These are phyloP conservation scores for Fusarium protoensiforme DNA, from an alignment of 2,329 filamentous ascomycete species.

Conservation along the genomic window DNA sequence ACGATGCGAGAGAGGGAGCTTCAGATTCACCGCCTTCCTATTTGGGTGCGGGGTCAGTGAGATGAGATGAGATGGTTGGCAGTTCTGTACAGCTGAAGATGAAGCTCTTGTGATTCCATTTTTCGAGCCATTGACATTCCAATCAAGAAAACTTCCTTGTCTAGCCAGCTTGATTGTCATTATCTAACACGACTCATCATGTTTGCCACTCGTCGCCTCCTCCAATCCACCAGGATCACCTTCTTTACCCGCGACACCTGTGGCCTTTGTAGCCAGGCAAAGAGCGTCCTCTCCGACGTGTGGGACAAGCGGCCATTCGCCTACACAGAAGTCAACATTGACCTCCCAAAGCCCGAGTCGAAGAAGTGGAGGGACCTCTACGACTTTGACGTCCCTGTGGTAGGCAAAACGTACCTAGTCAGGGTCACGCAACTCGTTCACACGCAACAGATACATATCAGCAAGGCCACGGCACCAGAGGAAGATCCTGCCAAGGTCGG, in stretches of 20 bases:
- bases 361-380: slow-evolving; percentile 78
- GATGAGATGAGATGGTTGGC: slow-evolving; percentile 18
- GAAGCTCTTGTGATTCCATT: neutral
- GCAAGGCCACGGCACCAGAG: slow-evolving; percentile 62
- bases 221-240: slow-evolving; percentile 73
- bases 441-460: slow-evolving; percentile 69
- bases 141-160: neutral
- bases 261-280: slow-evolving; percentile 76
- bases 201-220: slow-evolving; percentile 61
- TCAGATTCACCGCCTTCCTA: slow-evolving; percentile 50
- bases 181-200: slow-evolving; percentile 49
- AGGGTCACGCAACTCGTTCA: neutral
- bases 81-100: neutral
- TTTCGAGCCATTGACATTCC: neutral
- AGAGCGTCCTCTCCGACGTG: slow-evolving; percentile 73
- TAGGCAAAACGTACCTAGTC: slow-evolving; percentile 52
- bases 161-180: neutral
- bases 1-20: slow-evolving; percentile 38
- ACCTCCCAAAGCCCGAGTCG: slow-evolving; percentile 72
- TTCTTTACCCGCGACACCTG: slow-evolving; percentile 80
- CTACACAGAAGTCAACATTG: slow-evolving; percentile 77
- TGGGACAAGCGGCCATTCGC: slow-evolving; percentile 74
- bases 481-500: slow-evolving; percentile 66
- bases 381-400: slow-evolving; percentile 85
- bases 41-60: slow-evolving; percentile 45